These are phyloP conservation scores for Trametes cinnabarina DNA, from an alignment of 768 basidiomycete species.

Conservation along the genomic window DNA sequence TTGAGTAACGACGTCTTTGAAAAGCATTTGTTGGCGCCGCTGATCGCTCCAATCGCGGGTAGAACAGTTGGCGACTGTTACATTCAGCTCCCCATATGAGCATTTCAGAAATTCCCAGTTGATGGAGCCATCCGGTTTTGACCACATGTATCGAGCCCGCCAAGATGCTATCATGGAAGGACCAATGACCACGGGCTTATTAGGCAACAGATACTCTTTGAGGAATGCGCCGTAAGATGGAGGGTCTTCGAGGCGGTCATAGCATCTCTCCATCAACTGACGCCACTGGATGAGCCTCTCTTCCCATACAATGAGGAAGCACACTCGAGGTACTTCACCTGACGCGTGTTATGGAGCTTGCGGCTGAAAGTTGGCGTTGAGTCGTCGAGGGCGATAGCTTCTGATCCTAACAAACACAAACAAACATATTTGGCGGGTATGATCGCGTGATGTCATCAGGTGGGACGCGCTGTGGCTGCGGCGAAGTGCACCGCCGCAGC, in stretches of 20 bases:
- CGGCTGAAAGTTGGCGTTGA: constrained; percentile 5
- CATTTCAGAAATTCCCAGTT: constrained; percentile 22
- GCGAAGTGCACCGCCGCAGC: constrained; percentile 2
- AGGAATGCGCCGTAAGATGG: constrained; percentile 25
- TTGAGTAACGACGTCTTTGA: constrained; percentile 22
- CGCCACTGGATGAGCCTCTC: too few species aligned
- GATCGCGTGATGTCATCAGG: constrained; percentile 7
- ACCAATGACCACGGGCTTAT: constrained; percentile 27
- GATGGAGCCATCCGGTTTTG: constrained; percentile 1
- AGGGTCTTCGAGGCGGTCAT: neutral
- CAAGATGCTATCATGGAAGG: constrained; percentile 20
- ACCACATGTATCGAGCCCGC: constrained; percentile 22
- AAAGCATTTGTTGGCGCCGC: constrained; percentile 18
- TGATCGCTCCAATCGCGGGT: constrained; percentile 27
- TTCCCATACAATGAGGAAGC: too few species aligned
- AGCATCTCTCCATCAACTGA: neutral
- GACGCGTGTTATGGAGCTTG: too few species aligned
- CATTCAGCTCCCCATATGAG: constrained; percentile 21
- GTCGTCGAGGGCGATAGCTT: constrained; percentile 11
- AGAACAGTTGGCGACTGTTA: constrained; percentile 27
- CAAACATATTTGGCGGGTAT: neutral
- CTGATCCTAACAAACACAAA: constrained; percentile 13
- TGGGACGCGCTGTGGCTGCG: neutral
- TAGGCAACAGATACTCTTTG: constrained; percentile 20
- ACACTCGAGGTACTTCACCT: too few species aligned